Evolutionary conservation across 2,329 filamentous ascomycete species (phyloP).

Genomic region (Nigrospora oryzae): DNA sequence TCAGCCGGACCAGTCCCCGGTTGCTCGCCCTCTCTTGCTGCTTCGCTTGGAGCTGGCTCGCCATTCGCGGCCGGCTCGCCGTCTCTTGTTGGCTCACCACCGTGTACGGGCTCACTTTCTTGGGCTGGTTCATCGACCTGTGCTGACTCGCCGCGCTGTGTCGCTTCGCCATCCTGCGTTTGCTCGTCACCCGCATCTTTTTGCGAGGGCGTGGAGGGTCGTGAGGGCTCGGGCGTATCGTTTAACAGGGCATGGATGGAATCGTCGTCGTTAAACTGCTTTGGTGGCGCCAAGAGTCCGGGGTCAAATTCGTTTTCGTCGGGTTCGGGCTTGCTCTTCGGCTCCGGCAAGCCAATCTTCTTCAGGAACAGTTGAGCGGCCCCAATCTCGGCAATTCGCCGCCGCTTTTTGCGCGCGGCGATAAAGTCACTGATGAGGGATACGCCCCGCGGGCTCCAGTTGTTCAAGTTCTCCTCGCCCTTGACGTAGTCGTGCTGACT

Average conservation of each 20-base stretch:
- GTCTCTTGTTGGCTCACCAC: too few species aligned
- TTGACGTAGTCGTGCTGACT: conserved; percentile 94
- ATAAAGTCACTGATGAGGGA: conserved; percentile 88
- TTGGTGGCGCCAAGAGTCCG: conserved; percentile 20
- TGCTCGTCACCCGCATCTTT: not conserved
- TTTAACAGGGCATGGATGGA: conserved; percentile 51
- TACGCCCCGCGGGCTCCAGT: conserved; percentile 84
- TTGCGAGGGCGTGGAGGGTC: conserved; percentile 21
- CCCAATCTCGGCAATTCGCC: conserved; percentile 72
- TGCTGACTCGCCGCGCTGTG: too few species aligned
- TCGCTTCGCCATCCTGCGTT: too few species aligned
- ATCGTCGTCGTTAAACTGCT: conserved; percentile 31
- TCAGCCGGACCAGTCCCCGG: conserved; percentile 6
- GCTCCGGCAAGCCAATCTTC: conserved; percentile 43
- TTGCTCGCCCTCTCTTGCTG: conserved; percentile 6
- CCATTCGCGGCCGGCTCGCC: too few species aligned
- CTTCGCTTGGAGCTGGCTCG: too few species aligned
- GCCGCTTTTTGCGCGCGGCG: conserved; percentile 61
- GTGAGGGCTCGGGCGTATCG: conserved; percentile 46
- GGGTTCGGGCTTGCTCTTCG: conserved; percentile 19
- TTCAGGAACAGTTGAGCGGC: conserved; percentile 60
- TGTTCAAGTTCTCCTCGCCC: conserved; percentile 77
- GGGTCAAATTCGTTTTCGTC: conserved; percentile 27
- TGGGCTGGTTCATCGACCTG: too few species aligned
- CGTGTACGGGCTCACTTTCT: too few species aligned